Percentiles rank a stretch among this genome's conserved stretches.
phyloP scores from a whole-genome alignment of 768 basidiomycete genomes.

The Daedalea quercina region DNA sequence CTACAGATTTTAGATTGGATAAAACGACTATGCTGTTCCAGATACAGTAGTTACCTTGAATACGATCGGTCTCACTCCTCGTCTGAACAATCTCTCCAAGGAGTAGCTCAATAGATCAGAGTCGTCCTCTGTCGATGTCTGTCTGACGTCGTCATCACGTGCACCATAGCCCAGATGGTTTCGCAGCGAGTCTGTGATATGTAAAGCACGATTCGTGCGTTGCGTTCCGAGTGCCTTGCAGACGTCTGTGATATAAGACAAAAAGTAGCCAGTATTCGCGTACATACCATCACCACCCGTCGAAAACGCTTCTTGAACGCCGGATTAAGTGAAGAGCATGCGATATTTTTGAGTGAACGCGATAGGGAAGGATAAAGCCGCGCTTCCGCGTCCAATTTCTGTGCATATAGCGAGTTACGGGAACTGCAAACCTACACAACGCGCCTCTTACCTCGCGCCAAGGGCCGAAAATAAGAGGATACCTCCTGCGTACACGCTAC shows the following conservation, averaged over 20 bases:
- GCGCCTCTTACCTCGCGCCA: slow-evolving; percentile 54
- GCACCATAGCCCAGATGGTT: not conserved
- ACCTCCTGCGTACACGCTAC: slow-evolving; percentile 40
- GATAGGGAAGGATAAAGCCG: slow-evolving; percentile 42
- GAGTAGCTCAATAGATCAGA: slow-evolving; percentile 3
- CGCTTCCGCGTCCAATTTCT: slow-evolving; percentile 57
- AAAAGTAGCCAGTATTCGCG: not conserved
- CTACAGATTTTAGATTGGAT: not conserved
- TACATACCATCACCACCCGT: slow-evolving; percentile 41
- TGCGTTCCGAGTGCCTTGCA: not conserved
- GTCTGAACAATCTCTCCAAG: slow-evolving; percentile 10
- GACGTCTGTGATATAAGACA: not conserved
- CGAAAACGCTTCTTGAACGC: slow-evolving; percentile 39
- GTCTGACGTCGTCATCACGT: not conserved
- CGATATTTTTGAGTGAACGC: slow-evolving; percentile 43
- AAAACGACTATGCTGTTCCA: not conserved
- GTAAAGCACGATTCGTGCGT: not conserved
- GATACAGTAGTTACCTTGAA: slow-evolving; percentile 6
- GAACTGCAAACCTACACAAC: not conserved
- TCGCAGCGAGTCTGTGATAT: not conserved
- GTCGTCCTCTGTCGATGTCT: not conserved
- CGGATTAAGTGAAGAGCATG: slow-evolving; percentile 42
- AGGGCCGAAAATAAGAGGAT: slow-evolving; percentile 71
- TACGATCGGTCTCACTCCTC: not conserved
- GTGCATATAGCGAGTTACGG: slow-evolving; percentile 3